Evolutionary conservation across 2,329 filamentous ascomycete genomes (phyloP).

Genomic region (Diaporthe longicolla): DNA sequence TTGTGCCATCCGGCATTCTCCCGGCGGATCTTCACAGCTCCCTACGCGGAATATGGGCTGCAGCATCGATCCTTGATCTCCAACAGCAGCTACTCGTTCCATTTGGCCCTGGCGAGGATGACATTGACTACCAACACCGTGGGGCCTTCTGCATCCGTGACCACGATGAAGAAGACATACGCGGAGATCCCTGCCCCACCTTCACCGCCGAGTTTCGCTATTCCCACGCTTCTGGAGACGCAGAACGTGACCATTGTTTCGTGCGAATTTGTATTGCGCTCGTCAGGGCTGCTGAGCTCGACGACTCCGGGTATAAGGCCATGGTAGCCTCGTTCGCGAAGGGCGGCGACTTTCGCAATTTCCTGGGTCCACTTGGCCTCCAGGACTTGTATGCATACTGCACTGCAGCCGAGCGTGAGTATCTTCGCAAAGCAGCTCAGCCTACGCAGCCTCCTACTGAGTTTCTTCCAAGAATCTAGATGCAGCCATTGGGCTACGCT

Average conservation of each 20-base stretch:
- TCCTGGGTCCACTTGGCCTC: not conserved
- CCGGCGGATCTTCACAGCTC: not conserved
- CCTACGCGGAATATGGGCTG: not conserved
- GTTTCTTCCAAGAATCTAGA: not conserved
- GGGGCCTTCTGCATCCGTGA: not conserved
- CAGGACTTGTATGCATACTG: not conserved
- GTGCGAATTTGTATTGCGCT: not conserved
- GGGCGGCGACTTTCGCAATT: conserved; percentile 1
- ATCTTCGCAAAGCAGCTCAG: not conserved
- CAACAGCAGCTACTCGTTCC: not conserved
- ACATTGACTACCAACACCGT: not conserved
- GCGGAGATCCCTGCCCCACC: not conserved
- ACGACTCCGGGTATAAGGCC: not conserved
- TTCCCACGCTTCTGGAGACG: not conserved
- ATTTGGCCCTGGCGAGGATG: not conserved
- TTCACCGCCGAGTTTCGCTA: not conserved
- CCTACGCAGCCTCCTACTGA: not conserved
- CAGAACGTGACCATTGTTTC: not conserved
- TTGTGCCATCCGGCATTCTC: not conserved
- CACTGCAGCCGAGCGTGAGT: conserved; percentile 1
- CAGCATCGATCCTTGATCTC: not conserved
- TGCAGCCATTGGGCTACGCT: not conserved
- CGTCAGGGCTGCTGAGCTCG: conserved; percentile 1
- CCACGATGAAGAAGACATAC: not conserved
- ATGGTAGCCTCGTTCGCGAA: not conserved